Evolutionary conservation across 352 stramenopile genomes (phyloP).

Genomic region (Pilasporangium apinafurcum): DNA sequence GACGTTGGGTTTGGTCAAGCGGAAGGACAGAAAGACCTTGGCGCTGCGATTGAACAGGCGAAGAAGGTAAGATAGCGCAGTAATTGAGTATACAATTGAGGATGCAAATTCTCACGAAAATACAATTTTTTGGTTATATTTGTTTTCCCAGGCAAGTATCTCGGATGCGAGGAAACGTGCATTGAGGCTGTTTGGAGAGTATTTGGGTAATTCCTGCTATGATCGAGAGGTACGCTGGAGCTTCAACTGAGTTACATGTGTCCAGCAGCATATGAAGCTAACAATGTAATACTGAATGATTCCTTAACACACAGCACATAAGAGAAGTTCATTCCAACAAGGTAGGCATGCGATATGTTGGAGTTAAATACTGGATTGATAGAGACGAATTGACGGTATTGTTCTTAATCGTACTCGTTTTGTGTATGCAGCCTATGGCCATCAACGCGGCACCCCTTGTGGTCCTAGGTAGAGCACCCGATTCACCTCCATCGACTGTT

Average conservation of each 20-base stretch:
- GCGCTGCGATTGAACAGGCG: conserved; percentile 69
- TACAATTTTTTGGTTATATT: background rate
- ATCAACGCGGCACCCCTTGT: too few relatives aligned
- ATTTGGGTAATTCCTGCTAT: conserved; percentile 84
- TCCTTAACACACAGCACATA: conserved; percentile 28
- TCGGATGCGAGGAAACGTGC: conserved; percentile 79
- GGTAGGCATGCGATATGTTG: conserved; percentile 14
- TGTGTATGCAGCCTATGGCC: too few relatives aligned
- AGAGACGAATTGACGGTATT: background rate
- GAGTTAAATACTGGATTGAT: conserved; percentile 1
- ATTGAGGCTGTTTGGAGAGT: conserved; percentile 79
- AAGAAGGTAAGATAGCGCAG: conserved; percentile 45
- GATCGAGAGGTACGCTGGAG: conserved; percentile 46
- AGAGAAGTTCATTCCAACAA: conserved; percentile 67
- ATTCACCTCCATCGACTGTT: conserved; percentile 1
- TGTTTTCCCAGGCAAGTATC: conserved; percentile 47
- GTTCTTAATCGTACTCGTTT: too few relatives aligned
- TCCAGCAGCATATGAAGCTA: background rate
- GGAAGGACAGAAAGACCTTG: conserved; percentile 70
- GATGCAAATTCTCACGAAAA: background rate
- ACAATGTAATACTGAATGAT: background rate
- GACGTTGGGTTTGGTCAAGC: conserved; percentile 78
- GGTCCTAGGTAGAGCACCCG: background rate
- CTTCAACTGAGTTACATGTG: background rate
- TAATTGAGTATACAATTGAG: background rate